phyloP scores from a whole-genome alignment of 2,329 filamentous ascomycete species.

The Neofusicoccum ribis region DNA sequence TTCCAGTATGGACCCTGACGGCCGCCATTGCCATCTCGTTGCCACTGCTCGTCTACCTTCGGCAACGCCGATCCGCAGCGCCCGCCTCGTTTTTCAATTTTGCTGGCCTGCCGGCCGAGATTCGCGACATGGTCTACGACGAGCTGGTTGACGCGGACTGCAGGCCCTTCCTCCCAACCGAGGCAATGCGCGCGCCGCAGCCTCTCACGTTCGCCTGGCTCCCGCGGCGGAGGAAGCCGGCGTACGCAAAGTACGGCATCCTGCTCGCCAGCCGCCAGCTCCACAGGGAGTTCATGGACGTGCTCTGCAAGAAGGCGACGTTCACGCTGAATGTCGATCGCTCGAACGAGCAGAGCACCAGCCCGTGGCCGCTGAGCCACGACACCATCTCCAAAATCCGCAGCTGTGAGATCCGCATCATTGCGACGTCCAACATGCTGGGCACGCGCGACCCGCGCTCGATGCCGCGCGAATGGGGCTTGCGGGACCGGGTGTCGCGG shows the following conservation, averaged over 20 bases:
- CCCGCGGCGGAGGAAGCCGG: not conserved
- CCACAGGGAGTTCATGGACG: slow-evolving; percentile 35
- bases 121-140: slow-evolving; percentile 23
- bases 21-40: slow-evolving; percentile 16
- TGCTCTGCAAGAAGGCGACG: slow-evolving; percentile 32
- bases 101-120: slow-evolving; percentile 21
- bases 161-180: slow-evolving; percentile 1
- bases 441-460: slow-evolving; percentile 36
- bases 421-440: slow-evolving; percentile 37
- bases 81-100: slow-evolving; percentile 19
- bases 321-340: slow-evolving; percentile 36
- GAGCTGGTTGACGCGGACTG: slow-evolving; percentile 14
- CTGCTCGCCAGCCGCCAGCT: slow-evolving; percentile 36
- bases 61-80: not conserved
- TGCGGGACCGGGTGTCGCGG: slow-evolving; percentile 28
- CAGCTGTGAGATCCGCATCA: slow-evolving; percentile 32
- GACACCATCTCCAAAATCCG: slow-evolving; percentile 28
- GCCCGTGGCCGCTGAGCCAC: slow-evolving; percentile 32
- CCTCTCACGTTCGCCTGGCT: not conserved
- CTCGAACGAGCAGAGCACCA: slow-evolving; percentile 28
- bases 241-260: slow-evolving; percentile 4
- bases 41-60: slow-evolving; percentile 13
- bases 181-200: slow-evolving; percentile 1
- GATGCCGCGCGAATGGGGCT: slow-evolving; percentile 35
- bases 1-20: slow-evolving; percentile 5